These are phyloP conservation scores for Primulina eburnea DNA, from an alignment of 257 asterid species.

Conservation along the genomic window DNA sequence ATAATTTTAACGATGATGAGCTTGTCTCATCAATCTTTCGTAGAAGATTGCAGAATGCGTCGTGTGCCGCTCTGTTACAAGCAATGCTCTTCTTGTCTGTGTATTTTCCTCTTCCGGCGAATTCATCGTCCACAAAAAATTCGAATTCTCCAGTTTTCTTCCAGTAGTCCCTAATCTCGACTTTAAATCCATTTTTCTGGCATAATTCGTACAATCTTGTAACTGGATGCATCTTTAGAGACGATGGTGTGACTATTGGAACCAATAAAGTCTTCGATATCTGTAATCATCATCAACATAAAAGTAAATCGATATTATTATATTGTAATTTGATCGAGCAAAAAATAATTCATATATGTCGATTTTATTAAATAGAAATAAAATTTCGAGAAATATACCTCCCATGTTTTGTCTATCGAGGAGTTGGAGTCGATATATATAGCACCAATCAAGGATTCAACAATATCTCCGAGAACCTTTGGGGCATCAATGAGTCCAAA, in stretches of 20 bases:
- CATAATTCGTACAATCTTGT: slow-evolving; percentile 35
- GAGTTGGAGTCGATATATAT: slow-evolving; percentile 34
- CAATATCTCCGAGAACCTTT: slow-evolving; percentile 51
- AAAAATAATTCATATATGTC: no score
- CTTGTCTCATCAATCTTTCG: background rate
- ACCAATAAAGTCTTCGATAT: slow-evolving; percentile 30
- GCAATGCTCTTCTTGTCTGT: slow-evolving; percentile 32
- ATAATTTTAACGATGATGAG: background rate
- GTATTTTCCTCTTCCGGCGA: slow-evolving; percentile 36
- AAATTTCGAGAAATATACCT: slow-evolving; percentile 32
- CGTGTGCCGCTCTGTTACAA: slow-evolving; percentile 41
- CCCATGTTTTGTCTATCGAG: slow-evolving; percentile 36
- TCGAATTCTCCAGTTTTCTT: slow-evolving; percentile 30
- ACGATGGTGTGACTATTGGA: slow-evolving; percentile 39
- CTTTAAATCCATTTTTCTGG: slow-evolving; percentile 27
- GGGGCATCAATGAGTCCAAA: slow-evolving; percentile 48
- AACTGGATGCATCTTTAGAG: slow-evolving; percentile 38
- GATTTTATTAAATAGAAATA: background rate
- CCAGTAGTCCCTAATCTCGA: slow-evolving; percentile 38
- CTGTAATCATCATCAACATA: slow-evolving; percentile 20
- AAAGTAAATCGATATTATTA: background rate
- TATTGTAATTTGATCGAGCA: background rate
- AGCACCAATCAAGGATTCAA: slow-evolving; percentile 60
- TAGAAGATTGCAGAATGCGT: slow-evolving; percentile 24
- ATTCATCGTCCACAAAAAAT: slow-evolving; percentile 21